Percentiles rank a stretch among this genome's conserved stretches.
Conservation (phyloP, 305 asterid species). For the Fraxinus velutina region DNA sequence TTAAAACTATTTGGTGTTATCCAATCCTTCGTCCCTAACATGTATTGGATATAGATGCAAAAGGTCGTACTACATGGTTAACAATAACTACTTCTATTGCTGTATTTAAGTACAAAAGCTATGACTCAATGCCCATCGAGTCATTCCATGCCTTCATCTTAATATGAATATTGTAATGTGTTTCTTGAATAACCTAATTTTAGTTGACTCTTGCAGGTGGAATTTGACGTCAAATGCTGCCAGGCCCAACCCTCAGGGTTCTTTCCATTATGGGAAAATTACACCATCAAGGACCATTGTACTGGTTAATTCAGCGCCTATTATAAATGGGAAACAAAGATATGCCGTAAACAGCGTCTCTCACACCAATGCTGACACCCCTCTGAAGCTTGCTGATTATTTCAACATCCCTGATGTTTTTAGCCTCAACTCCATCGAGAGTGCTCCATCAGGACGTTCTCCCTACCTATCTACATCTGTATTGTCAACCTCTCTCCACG, state of each 20-base stretch:
- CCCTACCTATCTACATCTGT: constrained; percentile 53
- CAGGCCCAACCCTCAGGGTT: constrained; percentile 96
- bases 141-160: neutral
- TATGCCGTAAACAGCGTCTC: constrained; percentile 77
- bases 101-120: neutral
- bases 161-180: neutral
- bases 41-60: neutral
- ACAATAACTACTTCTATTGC: neutral
- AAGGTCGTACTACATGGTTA: neutral
- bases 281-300: constrained; percentile 54
- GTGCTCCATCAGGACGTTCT: constrained; percentile 48
- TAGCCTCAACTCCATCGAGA: constrained; percentile 51
- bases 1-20: neutral
- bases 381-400: constrained; percentile 83
- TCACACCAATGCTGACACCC: constrained; percentile 65
- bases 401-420: constrained; percentile 84
- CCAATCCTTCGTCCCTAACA: neutral
- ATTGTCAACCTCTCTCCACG: constrained; percentile 65
- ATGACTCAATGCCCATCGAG: neutral
- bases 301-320: constrained; percentile 64
- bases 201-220: constrained; percentile 53
- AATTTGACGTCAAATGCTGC: constrained; percentile 92
- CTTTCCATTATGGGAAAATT: constrained; percentile 76
- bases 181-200: neutral
- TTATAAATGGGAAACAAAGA: constrained; percentile 65